Conservation (phyloP, 306 rosid genomes). For the Acacia confusa region DNA sequence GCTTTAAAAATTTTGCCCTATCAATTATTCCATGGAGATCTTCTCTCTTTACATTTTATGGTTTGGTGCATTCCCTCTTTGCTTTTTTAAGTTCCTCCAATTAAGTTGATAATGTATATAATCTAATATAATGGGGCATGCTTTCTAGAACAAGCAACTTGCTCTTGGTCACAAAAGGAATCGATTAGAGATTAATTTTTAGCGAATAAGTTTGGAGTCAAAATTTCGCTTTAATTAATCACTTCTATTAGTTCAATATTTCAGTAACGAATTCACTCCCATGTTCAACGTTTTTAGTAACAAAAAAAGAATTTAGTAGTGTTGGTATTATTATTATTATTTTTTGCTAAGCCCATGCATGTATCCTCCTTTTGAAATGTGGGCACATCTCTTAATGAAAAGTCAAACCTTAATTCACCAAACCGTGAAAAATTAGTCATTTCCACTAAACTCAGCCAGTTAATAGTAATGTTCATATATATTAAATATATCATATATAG, state of each 20-base stretch:
- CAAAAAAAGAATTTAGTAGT: background rate
- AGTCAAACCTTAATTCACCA: too few species aligned
- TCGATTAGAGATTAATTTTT: background rate
- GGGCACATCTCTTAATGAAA: too few species aligned
- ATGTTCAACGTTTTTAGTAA: background rate
- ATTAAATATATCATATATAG: background rate
- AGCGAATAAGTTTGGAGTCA: background rate
- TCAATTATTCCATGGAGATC: background rate
- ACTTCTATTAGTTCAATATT: background rate
- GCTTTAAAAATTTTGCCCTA: too few species aligned
- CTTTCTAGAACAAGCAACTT: background rate
- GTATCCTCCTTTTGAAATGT: too few species aligned
- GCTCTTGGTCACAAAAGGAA: background rate
- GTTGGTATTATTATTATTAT: too few species aligned
- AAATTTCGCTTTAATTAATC: background rate
- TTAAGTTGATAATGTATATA: background rate
- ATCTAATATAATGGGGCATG: background rate
- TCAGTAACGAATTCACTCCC: background rate
- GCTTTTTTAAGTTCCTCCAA: background rate
- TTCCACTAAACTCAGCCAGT: too few species aligned
- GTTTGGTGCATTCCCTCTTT: slow-evolving; percentile 16
- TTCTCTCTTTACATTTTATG: slow-evolving; percentile 11
- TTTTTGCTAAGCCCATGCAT: too few species aligned
- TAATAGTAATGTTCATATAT: background rate
- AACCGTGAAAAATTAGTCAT: too few species aligned